Conservation (phyloP, 352 stramenopile genomes). For the Paralagenidium karlingii region DNA sequence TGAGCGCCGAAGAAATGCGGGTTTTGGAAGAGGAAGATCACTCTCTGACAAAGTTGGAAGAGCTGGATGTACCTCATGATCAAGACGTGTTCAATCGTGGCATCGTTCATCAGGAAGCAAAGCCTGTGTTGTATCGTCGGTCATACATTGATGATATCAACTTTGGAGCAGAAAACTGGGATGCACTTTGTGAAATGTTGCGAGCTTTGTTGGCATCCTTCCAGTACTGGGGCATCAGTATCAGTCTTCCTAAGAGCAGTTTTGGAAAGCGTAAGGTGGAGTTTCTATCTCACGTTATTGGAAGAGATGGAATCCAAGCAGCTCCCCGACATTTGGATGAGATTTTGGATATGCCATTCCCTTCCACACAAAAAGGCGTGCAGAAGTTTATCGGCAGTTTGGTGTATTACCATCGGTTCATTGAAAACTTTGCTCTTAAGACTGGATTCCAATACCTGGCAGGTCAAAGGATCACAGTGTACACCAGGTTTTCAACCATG, state of each 20-base stretch:
- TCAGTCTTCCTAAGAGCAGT: slow-evolving; percentile 9
- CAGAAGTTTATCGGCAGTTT: slow-evolving; percentile 9
- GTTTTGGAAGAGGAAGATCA: no score
- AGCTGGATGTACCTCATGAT: no score
- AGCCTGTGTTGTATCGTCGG: slow-evolving; percentile 1
- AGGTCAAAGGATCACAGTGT: no score
- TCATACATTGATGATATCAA: slow-evolving; percentile 19
- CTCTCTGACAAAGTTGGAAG: no score
- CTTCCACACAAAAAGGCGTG: slow-evolving; percentile 4
- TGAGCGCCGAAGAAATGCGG: no score
- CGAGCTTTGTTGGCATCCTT: slow-evolving; percentile 3
- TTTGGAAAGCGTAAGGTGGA: slow-evolving; percentile 5
- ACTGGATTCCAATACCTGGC: slow-evolving; percentile 3
- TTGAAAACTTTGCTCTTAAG: slow-evolving; percentile 6
- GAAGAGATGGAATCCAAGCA: slow-evolving; percentile 1
- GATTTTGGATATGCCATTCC: slow-evolving; percentile 1
- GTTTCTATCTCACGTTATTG: slow-evolving; percentile 8
- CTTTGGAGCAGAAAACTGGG: slow-evolving; percentile 1
- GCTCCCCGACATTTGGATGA: background rate
- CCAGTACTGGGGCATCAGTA: slow-evolving; percentile 8
- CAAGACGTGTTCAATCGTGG: no score
- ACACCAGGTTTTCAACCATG: no score
- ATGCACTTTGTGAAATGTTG: slow-evolving; percentile 3
- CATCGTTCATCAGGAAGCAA: no score
- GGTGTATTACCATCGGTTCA: slow-evolving; percentile 10